Base-by-base conservation (phyloP, 768 basidiomycete species). In the Kwoniella dejecticola region DNA sequence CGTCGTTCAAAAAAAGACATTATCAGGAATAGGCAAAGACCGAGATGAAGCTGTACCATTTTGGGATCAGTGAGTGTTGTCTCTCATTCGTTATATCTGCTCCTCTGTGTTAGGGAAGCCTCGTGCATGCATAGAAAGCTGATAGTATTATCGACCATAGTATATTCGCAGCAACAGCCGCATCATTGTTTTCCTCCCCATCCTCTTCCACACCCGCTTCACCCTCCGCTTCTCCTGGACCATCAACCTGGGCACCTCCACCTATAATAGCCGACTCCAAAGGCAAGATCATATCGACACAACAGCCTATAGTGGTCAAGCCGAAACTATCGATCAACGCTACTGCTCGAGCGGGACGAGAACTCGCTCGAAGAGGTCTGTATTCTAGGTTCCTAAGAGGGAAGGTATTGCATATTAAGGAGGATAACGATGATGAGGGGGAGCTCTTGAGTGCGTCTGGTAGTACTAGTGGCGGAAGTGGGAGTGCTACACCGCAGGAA, bases 11-110 rank as follows among this genome's bases (percentile, higher is more conserved):
- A 96, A 96, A 82, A 88, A 87, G 80, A 90, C 84, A 4, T 82
- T 94, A n/a, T 81, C 85, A 10, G 93, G 93, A 1, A 79, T 97
- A 60, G 93, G 93, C 57, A 93, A 91, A 77, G 91, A 97, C 77
- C 84, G 92, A 67, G 93, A 95, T 72, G 92, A 94, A 69, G 91
- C 91, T 0, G 92, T 93, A 75, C 92, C 93, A 52, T 97, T 97
- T 84, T 97, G 93, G 93, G 93, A 97, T 77, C 91, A 96, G 92
- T 95, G 70, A 79, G 90, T 84, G 46, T 8, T 13, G 4, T 26
- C 11, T 21, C 19, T 6, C 5, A 12, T n/a, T 12, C 17, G 5
- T 13, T n/a, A 42, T 38, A 19, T 30, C 12, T 31, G 8, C 5
- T 33, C 4, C 17, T 30, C 27, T 33, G 30, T 4, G 10, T 33